These are phyloP conservation scores for Taxawa tesnikishii DNA, from an alignment of 2,329 filamentous ascomycete species.

Conservation along the genomic window DNA sequence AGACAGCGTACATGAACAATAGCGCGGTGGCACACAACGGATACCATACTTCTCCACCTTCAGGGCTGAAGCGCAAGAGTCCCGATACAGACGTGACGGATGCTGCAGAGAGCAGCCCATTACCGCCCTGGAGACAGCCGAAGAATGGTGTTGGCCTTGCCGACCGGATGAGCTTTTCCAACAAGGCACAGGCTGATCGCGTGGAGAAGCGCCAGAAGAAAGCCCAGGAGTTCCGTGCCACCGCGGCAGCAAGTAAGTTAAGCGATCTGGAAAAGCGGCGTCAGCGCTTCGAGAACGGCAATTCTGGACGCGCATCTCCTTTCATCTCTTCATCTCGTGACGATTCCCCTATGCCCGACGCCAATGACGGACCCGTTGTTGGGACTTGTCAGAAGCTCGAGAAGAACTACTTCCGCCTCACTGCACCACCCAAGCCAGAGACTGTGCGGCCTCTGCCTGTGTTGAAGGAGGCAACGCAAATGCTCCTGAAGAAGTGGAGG, in stretches of 20 bases:
- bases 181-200: conserved; percentile 30
- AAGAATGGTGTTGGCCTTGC: conserved; percentile 56
- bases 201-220: conserved; percentile 25
- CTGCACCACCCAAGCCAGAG: conserved; percentile 75
- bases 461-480: conserved; percentile 70
- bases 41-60: conserved; percentile 4
- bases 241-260: conserved; percentile 64
- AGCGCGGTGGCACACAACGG: conserved; percentile 1
- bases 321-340: conserved; percentile 23
- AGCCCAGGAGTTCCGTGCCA: conserved; percentile 21
- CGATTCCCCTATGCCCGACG: conserved; percentile 34
- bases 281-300: conserved; percentile 62
- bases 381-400: conserved; percentile 76
- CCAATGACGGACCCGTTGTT: conserved; percentile 56
- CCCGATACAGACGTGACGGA: conserved; percentile 45
- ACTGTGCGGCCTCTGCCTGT: conserved; percentile 75
- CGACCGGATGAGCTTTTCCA: conserved; percentile 60
- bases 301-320: conserved; percentile 41
- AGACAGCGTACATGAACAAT: conserved; percentile 8
- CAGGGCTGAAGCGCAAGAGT: conserved; percentile 76
- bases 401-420: conserved; percentile 91
- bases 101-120: conserved; percentile 34
- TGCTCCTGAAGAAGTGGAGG: conserved; percentile 90
- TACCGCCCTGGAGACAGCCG: conserved; percentile 59
- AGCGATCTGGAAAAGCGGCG: conserved; percentile 80